phyloP scores from a whole-genome alignment of 192 early-diverging fungal species.

The Coemansia sp. region DNA sequence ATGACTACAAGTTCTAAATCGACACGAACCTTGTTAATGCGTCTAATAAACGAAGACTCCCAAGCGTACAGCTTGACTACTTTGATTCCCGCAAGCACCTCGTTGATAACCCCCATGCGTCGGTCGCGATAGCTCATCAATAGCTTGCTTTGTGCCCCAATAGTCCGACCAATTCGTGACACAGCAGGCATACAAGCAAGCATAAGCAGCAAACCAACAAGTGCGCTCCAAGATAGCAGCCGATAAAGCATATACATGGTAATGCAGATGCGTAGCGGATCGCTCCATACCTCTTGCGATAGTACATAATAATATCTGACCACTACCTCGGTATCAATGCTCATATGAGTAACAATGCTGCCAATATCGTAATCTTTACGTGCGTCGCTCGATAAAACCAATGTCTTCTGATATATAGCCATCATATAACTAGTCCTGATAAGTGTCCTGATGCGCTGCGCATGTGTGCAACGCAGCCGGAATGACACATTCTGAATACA shows the following conservation, averaged over 20 bases:
- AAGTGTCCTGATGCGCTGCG: conserved; percentile 73
- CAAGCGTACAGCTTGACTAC: conserved; percentile 97
- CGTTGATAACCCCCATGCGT: conserved; percentile 75
- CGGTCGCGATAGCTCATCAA: conserved; percentile 87
- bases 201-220: conserved; percentile 85
- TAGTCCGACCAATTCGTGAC: conserved; percentile 60
- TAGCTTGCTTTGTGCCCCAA: conserved; percentile 68
- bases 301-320: conserved; percentile 61
- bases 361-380: conserved; percentile 79
- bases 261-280: conserved; percentile 74
- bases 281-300: conserved; percentile 71
- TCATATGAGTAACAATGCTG: conserved; percentile 69
- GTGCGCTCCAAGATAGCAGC: conserved; percentile 75
- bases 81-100: conserved; percentile 86
- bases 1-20: conserved; percentile 79
- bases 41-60: conserved; percentile 76
- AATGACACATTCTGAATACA: conserved; percentile 74
- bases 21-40: conserved; percentile 63
- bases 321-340: conserved; percentile 63
- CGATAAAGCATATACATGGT: conserved; percentile 76
- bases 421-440: conserved; percentile 71
- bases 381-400: conserved; percentile 74
- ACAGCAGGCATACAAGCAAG: conserved; percentile 78
- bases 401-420: conserved; percentile 82
- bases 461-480: conserved; percentile 78